phyloP scores from a whole-genome alignment of 768 basidiomycete genomes.

The Atractiella rhizophila region DNA sequence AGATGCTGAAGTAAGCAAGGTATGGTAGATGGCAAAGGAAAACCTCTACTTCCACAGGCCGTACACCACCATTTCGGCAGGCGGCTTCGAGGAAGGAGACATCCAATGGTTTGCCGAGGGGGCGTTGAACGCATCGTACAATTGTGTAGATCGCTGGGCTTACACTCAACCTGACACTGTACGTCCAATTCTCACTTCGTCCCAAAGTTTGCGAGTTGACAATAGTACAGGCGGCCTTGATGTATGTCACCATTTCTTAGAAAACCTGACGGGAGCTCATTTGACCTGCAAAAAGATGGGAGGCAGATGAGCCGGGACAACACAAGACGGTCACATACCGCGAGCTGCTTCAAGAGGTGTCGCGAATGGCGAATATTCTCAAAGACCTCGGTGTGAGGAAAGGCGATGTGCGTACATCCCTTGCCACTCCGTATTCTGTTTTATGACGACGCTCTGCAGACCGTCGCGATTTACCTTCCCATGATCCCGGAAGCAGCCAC shows the following conservation, averaged over 20 bases:
- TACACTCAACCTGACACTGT: conserved; percentile 53
- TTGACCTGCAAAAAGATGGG: conserved; percentile 94
- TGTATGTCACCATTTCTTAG: not conserved
- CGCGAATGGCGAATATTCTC: conserved; percentile 68
- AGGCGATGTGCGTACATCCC: conserved; percentile 40
- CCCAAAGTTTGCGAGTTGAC: not conserved
- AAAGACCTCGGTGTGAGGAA: conserved; percentile 72
- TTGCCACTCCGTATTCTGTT: not conserved
- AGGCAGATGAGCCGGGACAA: conserved; percentile 76
- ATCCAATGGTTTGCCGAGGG: conserved; percentile 95
- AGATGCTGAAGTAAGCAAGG: not conserved
- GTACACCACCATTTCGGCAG: conserved; percentile 62
- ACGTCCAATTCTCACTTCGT: not conserved
- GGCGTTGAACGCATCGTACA: conserved; percentile 44
- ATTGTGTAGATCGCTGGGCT: conserved; percentile 92
- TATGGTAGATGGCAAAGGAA: conserved; percentile 33
- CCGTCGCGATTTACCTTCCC: conserved; percentile 72
- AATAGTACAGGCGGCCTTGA: not conserved
- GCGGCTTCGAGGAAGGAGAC: conserved; percentile 60
- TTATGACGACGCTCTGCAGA: conserved; percentile 18
- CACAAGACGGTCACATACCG: conserved; percentile 51
- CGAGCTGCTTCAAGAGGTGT: conserved; percentile 74
- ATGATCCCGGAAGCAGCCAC: conserved; percentile 76
- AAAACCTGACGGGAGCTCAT: no score
- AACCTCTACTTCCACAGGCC: conserved; percentile 53